phyloP scores from a whole-genome alignment of 2,329 filamentous ascomycete genomes.

The Intubia oerlemansii region DNA sequence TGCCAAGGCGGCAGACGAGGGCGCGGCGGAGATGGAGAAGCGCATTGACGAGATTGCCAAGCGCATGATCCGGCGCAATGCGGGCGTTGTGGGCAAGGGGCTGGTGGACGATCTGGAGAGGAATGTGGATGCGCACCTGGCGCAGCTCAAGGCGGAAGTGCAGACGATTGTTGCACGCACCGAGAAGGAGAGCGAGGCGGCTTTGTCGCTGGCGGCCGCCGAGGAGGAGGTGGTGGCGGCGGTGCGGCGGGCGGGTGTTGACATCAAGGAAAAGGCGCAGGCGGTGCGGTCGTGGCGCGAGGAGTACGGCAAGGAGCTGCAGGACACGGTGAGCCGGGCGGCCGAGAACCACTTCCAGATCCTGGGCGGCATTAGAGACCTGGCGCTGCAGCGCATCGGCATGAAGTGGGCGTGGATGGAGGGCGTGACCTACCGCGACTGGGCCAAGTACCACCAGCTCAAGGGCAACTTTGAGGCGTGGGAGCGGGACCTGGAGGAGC shows the following conservation, averaged over 20 bases:
- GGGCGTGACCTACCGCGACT: slow-evolving; percentile 89
- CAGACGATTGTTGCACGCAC: slow-evolving; percentile 33
- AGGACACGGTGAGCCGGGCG: slow-evolving; percentile 45
- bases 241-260: slow-evolving; percentile 46
- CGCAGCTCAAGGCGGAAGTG: slow-evolving; percentile 30
- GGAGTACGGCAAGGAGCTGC: slow-evolving; percentile 47
- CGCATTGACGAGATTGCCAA: slow-evolving; percentile 36
- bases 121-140: slow-evolving; percentile 40
- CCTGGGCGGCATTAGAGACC: slow-evolving; percentile 59
- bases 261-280: slow-evolving; percentile 59
- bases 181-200: slow-evolving; percentile 20
- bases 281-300: slow-evolving; percentile 58
- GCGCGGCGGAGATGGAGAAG: slow-evolving; percentile 49
- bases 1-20: slow-evolving; percentile 64
- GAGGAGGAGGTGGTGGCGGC: slow-evolving; percentile 22
- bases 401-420: slow-evolving; percentile 95
- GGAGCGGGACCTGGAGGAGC: slow-evolving; percentile 59
- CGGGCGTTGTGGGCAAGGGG: slow-evolving; percentile 41
- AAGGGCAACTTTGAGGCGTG: slow-evolving; percentile 68
- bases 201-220: slow-evolving; percentile 14
- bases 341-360: slow-evolving; percentile 67
- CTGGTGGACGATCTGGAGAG: slow-evolving; percentile 49
- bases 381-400: slow-evolving; percentile 77
- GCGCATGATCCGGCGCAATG: slow-evolving; percentile 38
- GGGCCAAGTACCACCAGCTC: slow-evolving; percentile 82